These are phyloP conservation scores for Boletus hoseneyae DNA, from an alignment of 1,284 basidiomycete genomes.

Conservation along the genomic window DNA sequence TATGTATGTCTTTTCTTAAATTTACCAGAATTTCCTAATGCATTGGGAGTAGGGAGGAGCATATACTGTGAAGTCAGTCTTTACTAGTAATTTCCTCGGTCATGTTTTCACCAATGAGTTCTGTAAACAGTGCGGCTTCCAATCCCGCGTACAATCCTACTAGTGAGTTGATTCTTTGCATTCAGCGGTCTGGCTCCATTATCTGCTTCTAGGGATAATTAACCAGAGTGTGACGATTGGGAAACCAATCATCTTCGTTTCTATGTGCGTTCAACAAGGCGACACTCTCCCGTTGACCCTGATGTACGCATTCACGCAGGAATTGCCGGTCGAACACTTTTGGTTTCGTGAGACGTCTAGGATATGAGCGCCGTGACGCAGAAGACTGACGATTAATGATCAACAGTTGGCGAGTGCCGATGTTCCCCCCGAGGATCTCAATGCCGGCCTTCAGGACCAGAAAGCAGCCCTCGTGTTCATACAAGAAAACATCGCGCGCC, in stretches of 20 bases:
- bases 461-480: conserved; percentile 55
- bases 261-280: conserved; percentile 8
- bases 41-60: conserved; percentile 15
- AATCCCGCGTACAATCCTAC: conserved; percentile 15
- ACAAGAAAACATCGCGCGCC: conserved; percentile 55
- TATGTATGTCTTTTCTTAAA: conserved; percentile 10
- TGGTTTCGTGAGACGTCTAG: conserved; percentile 14
- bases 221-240: conserved; percentile 6
- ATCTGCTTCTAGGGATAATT: conserved; percentile 13
- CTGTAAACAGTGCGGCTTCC: conserved; percentile 14
- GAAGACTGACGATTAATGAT: neutral
- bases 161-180: conserved; percentile 2
- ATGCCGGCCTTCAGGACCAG: conserved; percentile 57
- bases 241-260: conserved; percentile 23
- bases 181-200: neutral
- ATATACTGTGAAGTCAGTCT: conserved; percentile 13
- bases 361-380: too few species aligned
- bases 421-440: conserved; percentile 48
- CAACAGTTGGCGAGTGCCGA: conserved; percentile 47
- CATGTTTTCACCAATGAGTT: neutral
- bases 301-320: neutral
- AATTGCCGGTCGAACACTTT: conserved; percentile 21
- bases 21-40: neutral
- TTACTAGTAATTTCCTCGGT: neutral
- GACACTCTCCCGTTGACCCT: neutral